Evolutionary conservation across 345 rosid species (phyloP), one percentile per base, ranked within the genome.

Genomic region (Corchorus capsularis): DNA sequence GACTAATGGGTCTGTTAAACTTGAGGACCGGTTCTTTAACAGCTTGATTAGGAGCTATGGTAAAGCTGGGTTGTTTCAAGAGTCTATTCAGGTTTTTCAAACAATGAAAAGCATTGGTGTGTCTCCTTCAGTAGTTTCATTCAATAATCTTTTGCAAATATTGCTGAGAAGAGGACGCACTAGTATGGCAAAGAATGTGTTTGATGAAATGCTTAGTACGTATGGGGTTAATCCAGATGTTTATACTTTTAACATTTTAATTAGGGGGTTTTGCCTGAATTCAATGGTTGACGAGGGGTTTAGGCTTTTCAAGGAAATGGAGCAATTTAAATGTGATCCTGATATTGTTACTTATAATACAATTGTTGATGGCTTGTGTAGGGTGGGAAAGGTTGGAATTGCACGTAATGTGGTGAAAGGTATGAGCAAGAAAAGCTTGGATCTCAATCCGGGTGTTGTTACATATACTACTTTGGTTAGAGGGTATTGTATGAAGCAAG

Each of bases 281-380:
- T 85, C 87, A 5, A 85, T 89, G 97, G 91, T 94, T 1, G 87
- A 86, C 39, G 86, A 91, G 53, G 94, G 89, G 76, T 94, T 92
- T 76, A 65, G 85, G 69, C 47, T 82, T 77, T 92, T 91, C 27
- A 85, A 87, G 77, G 87, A 87, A 72, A 92, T 94, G 96, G 83
- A 86, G 11, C 60, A 62, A 49, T 85, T 77, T 69, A 70, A 84
- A 6, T 89, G 93, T 79, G 83, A 80, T 41, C 97, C 97, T 27
- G 94, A 91, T 61, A 77, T 87, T 65, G 83, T 92, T 65, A 87
- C 97, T 0, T 94, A 91, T 81, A 94, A 91, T 83, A 86, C 92
- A 10, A 86, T 94, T 80, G 89, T 92, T 15, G 94, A 94, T 81
- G 98, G 97, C 12, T 77, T 94, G 82, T 92, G 97, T 68, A 79